phyloP scores from a whole-genome alignment of 2,329 filamentous ascomycete genomes.

The Aspergillus sp. region DNA sequence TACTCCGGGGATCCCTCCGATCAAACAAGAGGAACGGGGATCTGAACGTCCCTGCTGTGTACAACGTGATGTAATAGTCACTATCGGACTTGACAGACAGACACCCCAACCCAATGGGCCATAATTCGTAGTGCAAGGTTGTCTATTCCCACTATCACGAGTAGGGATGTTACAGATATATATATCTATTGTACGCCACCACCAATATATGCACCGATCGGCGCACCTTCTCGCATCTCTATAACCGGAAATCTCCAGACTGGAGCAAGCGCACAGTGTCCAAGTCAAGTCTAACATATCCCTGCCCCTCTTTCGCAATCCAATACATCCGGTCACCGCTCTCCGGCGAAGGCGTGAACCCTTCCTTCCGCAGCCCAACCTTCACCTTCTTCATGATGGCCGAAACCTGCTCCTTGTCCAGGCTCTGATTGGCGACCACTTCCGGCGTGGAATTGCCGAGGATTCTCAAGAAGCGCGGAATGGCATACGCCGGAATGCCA shows the following conservation, averaged over 20 bases:
- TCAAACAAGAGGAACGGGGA: too few relatives aligned
- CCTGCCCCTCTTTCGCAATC: neutral
- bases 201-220: too few relatives aligned
- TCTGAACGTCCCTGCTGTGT: too few relatives aligned
- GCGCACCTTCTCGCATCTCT: neutral
- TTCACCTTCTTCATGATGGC: slow-evolving; percentile 5
- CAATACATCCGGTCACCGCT: neutral
- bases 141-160: too few relatives aligned
- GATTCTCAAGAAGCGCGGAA: neutral
- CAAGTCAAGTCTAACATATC: neutral
- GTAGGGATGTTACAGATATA: too few relatives aligned
- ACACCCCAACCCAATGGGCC: too few relatives aligned
- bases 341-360: neutral
- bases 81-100: too few relatives aligned
- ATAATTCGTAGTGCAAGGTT: too few relatives aligned
- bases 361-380: slow-evolving; percentile 1
- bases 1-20: too few relatives aligned
- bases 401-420: slow-evolving; percentile 1
- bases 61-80: too few relatives aligned
- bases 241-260: neutral
- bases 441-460: neutral
- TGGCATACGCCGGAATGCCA: slow-evolving; percentile 1
- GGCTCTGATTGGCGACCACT: neutral
- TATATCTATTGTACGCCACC: too few relatives aligned
- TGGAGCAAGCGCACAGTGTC: neutral